phyloP scores from a whole-genome alignment of 2,329 filamentous ascomycete genomes.

The Pestalotiopsis sp. region DNA sequence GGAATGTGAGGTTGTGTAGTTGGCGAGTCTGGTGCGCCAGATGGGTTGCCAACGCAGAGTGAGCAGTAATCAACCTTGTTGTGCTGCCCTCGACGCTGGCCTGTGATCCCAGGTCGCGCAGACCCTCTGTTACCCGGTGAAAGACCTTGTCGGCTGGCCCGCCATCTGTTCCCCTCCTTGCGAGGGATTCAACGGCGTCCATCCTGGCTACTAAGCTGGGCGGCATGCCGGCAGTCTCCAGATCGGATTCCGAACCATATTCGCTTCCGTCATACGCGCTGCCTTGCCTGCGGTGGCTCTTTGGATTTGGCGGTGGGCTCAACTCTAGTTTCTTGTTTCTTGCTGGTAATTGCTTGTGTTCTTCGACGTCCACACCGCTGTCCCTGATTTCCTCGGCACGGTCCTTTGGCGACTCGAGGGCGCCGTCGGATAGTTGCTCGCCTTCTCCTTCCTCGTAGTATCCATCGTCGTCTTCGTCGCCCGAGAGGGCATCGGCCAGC shows the following conservation, averaged over 20 bases:
- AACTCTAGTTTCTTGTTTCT: constrained; percentile 41
- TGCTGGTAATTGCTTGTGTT: constrained; percentile 22
- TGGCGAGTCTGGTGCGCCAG: constrained; percentile 74
- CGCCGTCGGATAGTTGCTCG: constrained; percentile 37
- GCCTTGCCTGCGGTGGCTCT: constrained; percentile 51
- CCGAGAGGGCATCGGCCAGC: constrained; percentile 71
- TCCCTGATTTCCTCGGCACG: constrained; percentile 36
- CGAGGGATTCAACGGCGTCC: constrained; percentile 71
- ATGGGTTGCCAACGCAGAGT: constrained; percentile 74
- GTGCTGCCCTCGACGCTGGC: constrained; percentile 72
- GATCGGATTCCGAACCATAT: constrained; percentile 72
- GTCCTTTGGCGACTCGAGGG: constrained; percentile 32
- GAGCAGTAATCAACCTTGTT: constrained; percentile 73
- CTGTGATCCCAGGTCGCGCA: constrained; percentile 74
- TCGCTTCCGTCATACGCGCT: constrained; percentile 74
- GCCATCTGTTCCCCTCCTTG: constrained; percentile 66
- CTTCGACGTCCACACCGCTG: constrained; percentile 44
- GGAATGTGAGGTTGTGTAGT: constrained; percentile 72
- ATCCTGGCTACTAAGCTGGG: constrained; percentile 69
- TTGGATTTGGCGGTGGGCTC: constrained; percentile 44
- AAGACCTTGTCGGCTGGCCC: constrained; percentile 68
- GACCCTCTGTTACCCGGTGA: constrained; percentile 66
- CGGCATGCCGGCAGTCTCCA: constrained; percentile 69
- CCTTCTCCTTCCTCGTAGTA: constrained; percentile 48
- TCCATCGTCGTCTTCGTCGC: constrained; percentile 64